phyloP scores from a whole-genome alignment of 2,329 filamentous ascomycete species.

The Fusarium tuaranense region DNA sequence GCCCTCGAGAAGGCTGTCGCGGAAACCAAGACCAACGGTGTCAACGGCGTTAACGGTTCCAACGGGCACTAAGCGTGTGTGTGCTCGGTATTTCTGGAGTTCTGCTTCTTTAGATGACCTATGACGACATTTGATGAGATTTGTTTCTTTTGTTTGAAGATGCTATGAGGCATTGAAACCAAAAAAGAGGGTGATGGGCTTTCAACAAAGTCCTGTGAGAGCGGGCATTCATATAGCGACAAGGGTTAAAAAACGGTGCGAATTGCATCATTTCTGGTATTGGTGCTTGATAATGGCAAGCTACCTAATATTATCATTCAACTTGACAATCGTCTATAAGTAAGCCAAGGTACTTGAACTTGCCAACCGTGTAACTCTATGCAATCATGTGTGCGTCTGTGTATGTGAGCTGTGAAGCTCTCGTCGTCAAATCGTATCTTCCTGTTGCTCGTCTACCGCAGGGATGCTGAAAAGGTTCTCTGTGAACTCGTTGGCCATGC shows the following conservation, averaged over 20 bases:
- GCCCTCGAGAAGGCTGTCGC: slow-evolving; percentile 81
- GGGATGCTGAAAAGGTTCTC: slow-evolving; percentile 44
- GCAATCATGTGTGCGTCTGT: not conserved
- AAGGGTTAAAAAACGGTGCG: slow-evolving; percentile 25
- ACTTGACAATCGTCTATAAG: slow-evolving; percentile 13
- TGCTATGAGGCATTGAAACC: slow-evolving; percentile 20
- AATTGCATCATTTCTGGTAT: slow-evolving; percentile 34
- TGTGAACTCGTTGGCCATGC: slow-evolving; percentile 48
- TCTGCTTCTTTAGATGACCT: slow-evolving; percentile 26
- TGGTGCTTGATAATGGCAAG: slow-evolving; percentile 37
- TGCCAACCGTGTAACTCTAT: slow-evolving; percentile 12
- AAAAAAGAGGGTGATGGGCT: slow-evolving; percentile 24
- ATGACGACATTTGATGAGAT: slow-evolving; percentile 37
- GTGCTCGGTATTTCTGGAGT: slow-evolving; percentile 5
- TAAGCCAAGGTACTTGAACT: not conserved
- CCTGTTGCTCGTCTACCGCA: slow-evolving; percentile 21
- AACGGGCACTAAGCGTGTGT: slow-evolving; percentile 32
- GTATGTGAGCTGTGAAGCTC: not conserved
- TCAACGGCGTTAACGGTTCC: slow-evolving; percentile 47
- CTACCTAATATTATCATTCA: slow-evolving; percentile 33
- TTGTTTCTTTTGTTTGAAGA: slow-evolving; percentile 19
- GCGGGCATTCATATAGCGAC: slow-evolving; percentile 37
- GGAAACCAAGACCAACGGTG: slow-evolving; percentile 47
- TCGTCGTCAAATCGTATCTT: slow-evolving; percentile 1
- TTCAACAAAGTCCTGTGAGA: slow-evolving; percentile 14